phyloP scores from a whole-genome alignment of 345 rosid genomes.

The Arabis hirsuta region DNA sequence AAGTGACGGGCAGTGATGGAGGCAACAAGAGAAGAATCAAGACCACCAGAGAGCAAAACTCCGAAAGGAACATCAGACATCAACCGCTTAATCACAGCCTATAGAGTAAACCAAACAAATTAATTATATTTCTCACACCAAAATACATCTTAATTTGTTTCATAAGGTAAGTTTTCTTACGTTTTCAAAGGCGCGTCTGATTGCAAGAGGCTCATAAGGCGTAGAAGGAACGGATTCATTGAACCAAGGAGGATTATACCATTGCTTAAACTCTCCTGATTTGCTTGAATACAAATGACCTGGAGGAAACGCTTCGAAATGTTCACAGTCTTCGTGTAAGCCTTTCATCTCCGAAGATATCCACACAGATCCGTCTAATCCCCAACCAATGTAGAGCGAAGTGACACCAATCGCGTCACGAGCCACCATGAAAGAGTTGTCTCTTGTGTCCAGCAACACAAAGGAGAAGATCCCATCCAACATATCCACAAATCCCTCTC shows the following conservation, averaged over 20 bases:
- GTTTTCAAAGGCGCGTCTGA: conserved; percentile 71
- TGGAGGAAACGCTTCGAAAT: conserved; percentile 84
- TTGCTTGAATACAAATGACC: conserved; percentile 95
- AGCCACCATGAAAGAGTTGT: conserved; percentile 82
- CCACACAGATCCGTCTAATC: conserved; percentile 90
- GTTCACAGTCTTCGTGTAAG: conserved; percentile 86
- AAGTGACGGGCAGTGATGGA: conserved; percentile 82
- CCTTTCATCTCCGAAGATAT: conserved; percentile 89
- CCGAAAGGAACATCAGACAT: conserved; percentile 97
- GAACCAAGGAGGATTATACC: conserved; percentile 96
- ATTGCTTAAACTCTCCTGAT: conserved; percentile 62
- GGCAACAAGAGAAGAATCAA: conserved; percentile 93
- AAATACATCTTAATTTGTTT: not conserved
- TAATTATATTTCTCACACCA: not conserved
- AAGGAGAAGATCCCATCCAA: conserved; percentile 95
- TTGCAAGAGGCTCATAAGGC: conserved; percentile 79
- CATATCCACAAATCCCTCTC: conserved; percentile 82
- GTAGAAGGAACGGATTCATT: conserved; percentile 65
- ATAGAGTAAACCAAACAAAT: conserved; percentile 10
- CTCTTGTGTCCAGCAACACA: conserved; percentile 82
- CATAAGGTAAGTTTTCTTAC: conserved; percentile 48
- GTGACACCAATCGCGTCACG: conserved; percentile 97
- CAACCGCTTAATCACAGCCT: conserved; percentile 93
- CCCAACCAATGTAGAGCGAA: conserved; percentile 95
- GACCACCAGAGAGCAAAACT: conserved; percentile 91